Evolutionary conservation across 2,329 filamentous ascomycete species (phyloP), one percentile per base, ranked within the genome.

Genomic region (Aspergillus sp.): DNA sequence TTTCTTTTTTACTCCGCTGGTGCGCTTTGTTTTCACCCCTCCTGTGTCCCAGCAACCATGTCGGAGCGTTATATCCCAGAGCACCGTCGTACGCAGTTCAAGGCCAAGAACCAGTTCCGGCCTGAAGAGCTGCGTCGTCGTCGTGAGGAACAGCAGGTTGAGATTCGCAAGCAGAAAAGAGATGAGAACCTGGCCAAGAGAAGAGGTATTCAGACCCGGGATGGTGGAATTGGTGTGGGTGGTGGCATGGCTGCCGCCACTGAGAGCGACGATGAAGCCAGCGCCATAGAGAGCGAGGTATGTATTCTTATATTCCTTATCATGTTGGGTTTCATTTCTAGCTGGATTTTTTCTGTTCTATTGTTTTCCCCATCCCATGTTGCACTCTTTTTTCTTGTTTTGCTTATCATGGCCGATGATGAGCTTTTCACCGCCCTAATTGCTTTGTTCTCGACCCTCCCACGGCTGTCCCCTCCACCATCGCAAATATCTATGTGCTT

Each of bases 61-160:
- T 87, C 93, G 71, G 93, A 98, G 72, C 88, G 93, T 65, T 98
- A 96, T 78, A 98, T 98, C 66, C 93, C 93, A 70, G 93, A 98
- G 78, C 93, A 98, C 79, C 90, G 93, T 71, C 90, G 93, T 68
- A 96, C 89, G 56, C 90, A 95, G 77, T 98, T 95, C 85, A 98
- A 98, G 86, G 93, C 93, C 44, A 96, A 96, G 82, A 91, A 88
- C 74, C 89, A 89, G 64, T 97, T 98, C 81, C 96, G 96, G 83
- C 91, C 91, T 61, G 93, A 98, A 70, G 93, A 98, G 77, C 85
- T 98, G 56, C 89, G 93, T 68, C 90, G 93, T 65, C 93, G 93
- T 68, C 93, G 93, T 67, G 93, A 98, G 71, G 93, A 98, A 75
- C 90, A 96, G 73, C 93, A 97, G 76, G 93, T 98, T 56, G 93